Conservation (phyloP, 768 basidiomycete genomes). For the Termitomyces sp. region DNA sequence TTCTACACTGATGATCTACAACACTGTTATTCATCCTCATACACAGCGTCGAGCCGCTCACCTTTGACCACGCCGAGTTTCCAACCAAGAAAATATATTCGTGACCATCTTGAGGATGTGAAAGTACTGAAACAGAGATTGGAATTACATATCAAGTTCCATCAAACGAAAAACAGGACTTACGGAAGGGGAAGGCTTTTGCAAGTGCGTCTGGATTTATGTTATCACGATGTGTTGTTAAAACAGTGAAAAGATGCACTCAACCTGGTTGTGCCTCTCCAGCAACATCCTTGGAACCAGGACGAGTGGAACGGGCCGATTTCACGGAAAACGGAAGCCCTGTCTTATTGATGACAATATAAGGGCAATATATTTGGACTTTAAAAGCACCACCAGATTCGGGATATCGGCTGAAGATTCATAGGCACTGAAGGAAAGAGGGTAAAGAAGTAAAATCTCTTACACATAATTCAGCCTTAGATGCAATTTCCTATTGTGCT, state of each 20-base stretch:
- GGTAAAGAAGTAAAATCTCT: slow-evolving; percentile 20
- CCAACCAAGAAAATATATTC: slow-evolving; percentile 78
- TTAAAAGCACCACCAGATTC: slow-evolving; percentile 95
- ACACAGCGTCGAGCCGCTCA: slow-evolving; percentile 18
- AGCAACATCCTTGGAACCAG: slow-evolving; percentile 74
- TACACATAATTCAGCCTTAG: slow-evolving; percentile 89
- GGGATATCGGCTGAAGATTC: slow-evolving; percentile 54
- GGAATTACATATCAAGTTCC: not conserved
- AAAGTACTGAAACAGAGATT: slow-evolving; percentile 57
- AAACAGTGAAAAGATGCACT: slow-evolving; percentile 8
- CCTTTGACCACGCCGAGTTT: slow-evolving; percentile 89
- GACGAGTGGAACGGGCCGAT: slow-evolving; percentile 54
- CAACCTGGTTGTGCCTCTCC: slow-evolving; percentile 68
- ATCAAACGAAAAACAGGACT: slow-evolving; percentile 19
- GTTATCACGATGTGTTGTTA: not conserved
- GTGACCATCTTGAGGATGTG: slow-evolving; percentile 76
- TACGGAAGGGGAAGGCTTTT: slow-evolving; percentile 73
- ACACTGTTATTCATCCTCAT: not conserved
- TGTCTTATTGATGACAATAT: slow-evolving; percentile 89
- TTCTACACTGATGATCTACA: slow-evolving; percentile 68
- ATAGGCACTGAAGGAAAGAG: not conserved
- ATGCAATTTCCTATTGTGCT: slow-evolving; percentile 67
- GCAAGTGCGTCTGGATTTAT: slow-evolving; percentile 35
- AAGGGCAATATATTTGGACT: slow-evolving; percentile 91
- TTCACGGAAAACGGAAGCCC: slow-evolving; percentile 74